These are phyloP conservation scores for Alnus rubra DNA, from an alignment of 306 rosid genomes.

Conservation along the genomic window DNA sequence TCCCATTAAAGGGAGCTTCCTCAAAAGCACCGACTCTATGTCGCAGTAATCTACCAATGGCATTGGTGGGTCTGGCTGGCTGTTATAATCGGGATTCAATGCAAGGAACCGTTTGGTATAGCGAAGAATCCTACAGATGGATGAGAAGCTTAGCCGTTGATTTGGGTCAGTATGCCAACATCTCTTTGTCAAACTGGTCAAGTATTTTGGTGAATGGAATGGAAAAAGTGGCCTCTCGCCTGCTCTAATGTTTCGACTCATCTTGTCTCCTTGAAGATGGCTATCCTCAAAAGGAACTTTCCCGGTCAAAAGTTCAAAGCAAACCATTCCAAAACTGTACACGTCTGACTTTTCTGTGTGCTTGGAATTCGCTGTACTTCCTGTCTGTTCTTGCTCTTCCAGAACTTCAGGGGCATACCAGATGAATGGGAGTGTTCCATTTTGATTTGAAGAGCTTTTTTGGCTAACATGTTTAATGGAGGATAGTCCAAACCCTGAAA, in stretches of 20 bases:
- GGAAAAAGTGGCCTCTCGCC: constrained; percentile 93
- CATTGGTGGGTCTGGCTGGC: constrained; percentile 52
- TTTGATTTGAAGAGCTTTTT: constrained; percentile 55
- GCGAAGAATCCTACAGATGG: constrained; percentile 82
- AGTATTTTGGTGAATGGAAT: constrained; percentile 56
- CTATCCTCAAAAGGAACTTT: constrained; percentile 93
- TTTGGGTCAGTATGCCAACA: constrained; percentile 83
- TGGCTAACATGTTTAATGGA: constrained; percentile 39
- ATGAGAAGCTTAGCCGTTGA: constrained; percentile 81
- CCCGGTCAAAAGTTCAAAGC: constrained; percentile 88
- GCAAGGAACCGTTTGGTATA: constrained; percentile 57
- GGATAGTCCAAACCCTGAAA: constrained; percentile 66
- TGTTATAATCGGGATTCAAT: constrained; percentile 62
- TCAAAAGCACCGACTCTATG: constrained; percentile 56
- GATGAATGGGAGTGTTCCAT: constrained; percentile 59
- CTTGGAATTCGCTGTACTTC: constrained; percentile 40
- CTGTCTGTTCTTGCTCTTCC: constrained; percentile 73
- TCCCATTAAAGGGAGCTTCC: constrained; percentile 64
- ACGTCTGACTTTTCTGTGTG: constrained; percentile 77
- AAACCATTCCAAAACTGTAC: constrained; percentile 92
- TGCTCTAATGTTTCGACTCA: constrained; percentile 84
- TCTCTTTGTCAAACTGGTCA: constrained; percentile 74
- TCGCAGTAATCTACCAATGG: constrained; percentile 76
- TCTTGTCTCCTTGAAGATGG: constrained; percentile 91
- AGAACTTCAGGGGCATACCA: constrained; percentile 91